These are phyloP conservation scores for Annulohypoxylon moriforme DNA, from an alignment of 495 filamentous ascomycete species.

Conservation along the genomic window DNA sequence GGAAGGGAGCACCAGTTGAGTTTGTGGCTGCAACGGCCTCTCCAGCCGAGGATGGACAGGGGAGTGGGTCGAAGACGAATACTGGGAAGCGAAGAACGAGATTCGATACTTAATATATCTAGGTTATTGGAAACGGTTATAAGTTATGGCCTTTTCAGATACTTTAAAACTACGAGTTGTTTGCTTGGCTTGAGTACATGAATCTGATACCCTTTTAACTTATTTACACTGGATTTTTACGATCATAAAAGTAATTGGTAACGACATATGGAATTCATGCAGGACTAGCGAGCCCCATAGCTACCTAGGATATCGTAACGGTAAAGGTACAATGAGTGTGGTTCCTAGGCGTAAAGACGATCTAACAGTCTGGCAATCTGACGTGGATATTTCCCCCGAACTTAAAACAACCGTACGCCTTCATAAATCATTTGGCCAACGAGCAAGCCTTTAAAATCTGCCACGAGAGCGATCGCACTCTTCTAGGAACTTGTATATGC, in stretches of 20 bases:
- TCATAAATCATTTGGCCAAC: slow-evolving; percentile 14
- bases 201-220: slow-evolving; percentile 33
- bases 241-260: slow-evolving; percentile 1
- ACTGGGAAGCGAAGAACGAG: slow-evolving; percentile 60
- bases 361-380: neutral
- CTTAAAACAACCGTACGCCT: slow-evolving; percentile 16
- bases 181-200: neutral
- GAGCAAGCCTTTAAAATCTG: slow-evolving; percentile 31
- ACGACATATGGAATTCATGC: slow-evolving; percentile 37
- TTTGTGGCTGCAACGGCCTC: slow-evolving; percentile 71
- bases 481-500: slow-evolving; percentile 87
- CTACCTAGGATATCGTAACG: slow-evolving; percentile 27
- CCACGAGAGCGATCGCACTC: slow-evolving; percentile 77
- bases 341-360: slow-evolving; percentile 31
- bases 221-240: neutral
- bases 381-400: neutral
- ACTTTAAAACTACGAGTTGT: neutral
- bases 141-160: neutral
- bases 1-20: slow-evolving; percentile 68
- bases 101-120: slow-evolving; percentile 56
- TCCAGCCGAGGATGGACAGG: slow-evolving; percentile 39
- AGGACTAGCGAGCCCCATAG: slow-evolving; percentile 11
- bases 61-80: slow-evolving; percentile 55
- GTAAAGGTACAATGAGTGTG: slow-evolving; percentile 46
- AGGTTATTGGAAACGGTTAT: neutral